Evolutionary conservation across 2,329 filamentous ascomycete genomes (phyloP).

Genomic region (Septoria petroselini): DNA sequence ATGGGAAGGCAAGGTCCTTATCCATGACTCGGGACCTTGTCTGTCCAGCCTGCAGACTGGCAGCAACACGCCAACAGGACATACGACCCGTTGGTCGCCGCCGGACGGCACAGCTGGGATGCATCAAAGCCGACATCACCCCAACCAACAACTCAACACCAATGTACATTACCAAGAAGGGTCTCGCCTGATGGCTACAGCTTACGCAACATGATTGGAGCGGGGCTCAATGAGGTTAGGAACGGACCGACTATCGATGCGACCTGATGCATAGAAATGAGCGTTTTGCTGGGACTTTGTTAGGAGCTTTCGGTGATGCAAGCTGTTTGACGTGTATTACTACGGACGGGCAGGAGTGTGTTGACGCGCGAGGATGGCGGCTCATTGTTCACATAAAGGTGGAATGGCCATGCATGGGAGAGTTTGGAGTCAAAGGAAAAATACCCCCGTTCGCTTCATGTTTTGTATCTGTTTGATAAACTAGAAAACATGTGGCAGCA

Average conservation of each 20-base stretch:
- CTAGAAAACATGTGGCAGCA: constrained; percentile 3
- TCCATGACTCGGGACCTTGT: constrained; percentile 16
- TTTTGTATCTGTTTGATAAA: constrained; percentile 5
- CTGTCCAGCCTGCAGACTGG: background rate
- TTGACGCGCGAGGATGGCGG: constrained; percentile 5
- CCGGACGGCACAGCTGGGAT: background rate
- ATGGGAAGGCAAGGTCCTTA: constrained; percentile 27
- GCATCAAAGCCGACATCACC: background rate
- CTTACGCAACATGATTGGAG: constrained; percentile 29
- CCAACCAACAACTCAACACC: background rate
- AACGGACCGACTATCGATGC: constrained; percentile 14
- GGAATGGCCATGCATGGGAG: constrained; percentile 1
- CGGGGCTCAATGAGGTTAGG: constrained; percentile 7
- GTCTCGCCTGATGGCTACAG: constrained; percentile 13
- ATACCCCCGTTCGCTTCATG: constrained; percentile 15
- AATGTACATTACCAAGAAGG: constrained; percentile 21
- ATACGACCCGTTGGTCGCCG: background rate
- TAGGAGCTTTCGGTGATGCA: background rate
- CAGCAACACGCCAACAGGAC: constrained; percentile 2
- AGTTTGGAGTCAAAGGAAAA: constrained; percentile 4
- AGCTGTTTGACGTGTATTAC: constrained; percentile 14
- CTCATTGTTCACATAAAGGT: constrained; percentile 4
- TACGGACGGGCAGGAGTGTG: constrained; percentile 16
- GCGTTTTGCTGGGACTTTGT: constrained; percentile 7
- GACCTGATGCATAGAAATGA: constrained; percentile 14